phyloP scores from a whole-genome alignment of 2,329 filamentous ascomycete genomes.

The Aspergillus sp. region DNA sequence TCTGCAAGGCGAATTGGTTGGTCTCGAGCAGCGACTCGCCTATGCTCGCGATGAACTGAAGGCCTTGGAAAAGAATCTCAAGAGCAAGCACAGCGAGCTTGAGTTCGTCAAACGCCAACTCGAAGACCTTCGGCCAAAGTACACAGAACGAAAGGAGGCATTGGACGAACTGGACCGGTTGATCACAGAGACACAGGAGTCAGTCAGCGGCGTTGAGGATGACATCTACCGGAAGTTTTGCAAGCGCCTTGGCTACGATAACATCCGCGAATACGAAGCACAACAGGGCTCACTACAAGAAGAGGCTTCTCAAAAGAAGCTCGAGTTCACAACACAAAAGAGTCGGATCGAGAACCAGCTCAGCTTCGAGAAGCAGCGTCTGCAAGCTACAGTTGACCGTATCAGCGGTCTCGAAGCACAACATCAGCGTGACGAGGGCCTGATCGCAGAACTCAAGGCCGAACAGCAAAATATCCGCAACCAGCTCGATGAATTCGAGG shows the following conservation, averaged over 20 bases:
- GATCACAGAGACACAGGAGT: slow-evolving; percentile 51
- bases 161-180: slow-evolving; percentile 56
- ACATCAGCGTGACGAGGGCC: slow-evolving; percentile 58
- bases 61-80: slow-evolving; percentile 72
- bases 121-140: slow-evolving; percentile 69
- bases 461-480: slow-evolving; percentile 71
- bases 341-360: slow-evolving; percentile 56
- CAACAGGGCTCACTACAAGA: slow-evolving; percentile 90
- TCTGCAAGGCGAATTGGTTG: slow-evolving; percentile 70
- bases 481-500: slow-evolving; percentile 63
- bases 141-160: slow-evolving; percentile 61
- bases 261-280: slow-evolving; percentile 88
- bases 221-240: slow-evolving; percentile 83
- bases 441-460: slow-evolving; percentile 62
- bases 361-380: slow-evolving; percentile 61
- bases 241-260: slow-evolving; percentile 72
- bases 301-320: slow-evolving; percentile 78
- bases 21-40: slow-evolving; percentile 68
- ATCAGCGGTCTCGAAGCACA: slow-evolving; percentile 62
- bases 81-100: slow-evolving; percentile 76
- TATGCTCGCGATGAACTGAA: slow-evolving; percentile 69
- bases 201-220: slow-evolving; percentile 78
- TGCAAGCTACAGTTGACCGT: slow-evolving; percentile 63
- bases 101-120: slow-evolving; percentile 67
- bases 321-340: slow-evolving; percentile 75